These are phyloP conservation scores for Cercospora berteroae DNA, from an alignment of 2,329 filamentous ascomycete genomes.

Conservation along the genomic window DNA sequence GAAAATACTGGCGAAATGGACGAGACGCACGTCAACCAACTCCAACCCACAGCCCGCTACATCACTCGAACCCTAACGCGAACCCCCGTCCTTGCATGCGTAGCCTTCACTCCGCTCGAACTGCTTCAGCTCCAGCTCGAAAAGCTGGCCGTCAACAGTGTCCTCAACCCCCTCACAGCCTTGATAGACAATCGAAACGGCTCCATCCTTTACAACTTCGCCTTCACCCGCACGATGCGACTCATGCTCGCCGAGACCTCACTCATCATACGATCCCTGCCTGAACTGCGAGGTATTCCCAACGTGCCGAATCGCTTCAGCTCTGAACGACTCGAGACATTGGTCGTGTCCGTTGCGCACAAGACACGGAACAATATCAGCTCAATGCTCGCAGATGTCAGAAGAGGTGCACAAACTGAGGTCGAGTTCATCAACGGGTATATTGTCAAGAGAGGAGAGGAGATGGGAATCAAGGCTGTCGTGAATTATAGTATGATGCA, in stretches of 20 bases:
- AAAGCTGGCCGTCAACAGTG: slow-evolving; percentile 69
- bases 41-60: slow-evolving; percentile 52
- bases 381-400: slow-evolving; percentile 66
- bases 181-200: slow-evolving; percentile 75
- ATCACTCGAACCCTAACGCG: slow-evolving; percentile 64
- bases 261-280: slow-evolving; percentile 67
- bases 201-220: slow-evolving; percentile 64
- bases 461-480: slow-evolving; percentile 68
- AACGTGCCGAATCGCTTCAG: slow-evolving; percentile 60
- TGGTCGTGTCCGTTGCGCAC: slow-evolving; percentile 56
- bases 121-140: slow-evolving; percentile 75
- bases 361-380: slow-evolving; percentile 59
- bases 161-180: slow-evolving; percentile 79
- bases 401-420: slow-evolving; percentile 63
- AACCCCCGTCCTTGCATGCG: slow-evolving; percentile 60
- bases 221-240: slow-evolving; percentile 65
- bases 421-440: slow-evolving; percentile 87
- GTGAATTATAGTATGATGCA: slow-evolving; percentile 71
- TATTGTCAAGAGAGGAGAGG: slow-evolving; percentile 69
- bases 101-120: slow-evolving; percentile 57
- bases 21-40: slow-evolving; percentile 18
- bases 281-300: slow-evolving; percentile 66
- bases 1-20: slow-evolving; percentile 17
- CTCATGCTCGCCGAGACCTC: slow-evolving; percentile 72
- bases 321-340: slow-evolving; percentile 59